Conservation (phyloP, 2,329 filamentous ascomycete species). For the Camptophora hylomeconis region DNA sequence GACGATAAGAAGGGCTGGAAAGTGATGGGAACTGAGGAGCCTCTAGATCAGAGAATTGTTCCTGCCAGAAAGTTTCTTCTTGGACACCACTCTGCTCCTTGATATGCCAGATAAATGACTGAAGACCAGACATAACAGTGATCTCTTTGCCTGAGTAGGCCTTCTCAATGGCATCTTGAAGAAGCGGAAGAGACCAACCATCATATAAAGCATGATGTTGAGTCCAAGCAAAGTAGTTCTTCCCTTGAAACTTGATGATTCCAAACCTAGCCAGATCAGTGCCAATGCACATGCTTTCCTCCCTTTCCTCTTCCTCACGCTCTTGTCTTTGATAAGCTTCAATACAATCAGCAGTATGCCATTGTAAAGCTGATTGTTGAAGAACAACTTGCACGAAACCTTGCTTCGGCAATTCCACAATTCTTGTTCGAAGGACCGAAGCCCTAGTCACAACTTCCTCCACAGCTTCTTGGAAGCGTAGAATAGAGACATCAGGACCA, state of each 20-base stretch:
- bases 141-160: conserved; percentile 18
- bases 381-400: conserved; percentile 30
- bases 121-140: conserved; percentile 23
- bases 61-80: conserved; percentile 35
- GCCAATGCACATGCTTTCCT: conserved; percentile 24
- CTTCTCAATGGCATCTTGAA: conserved; percentile 26
- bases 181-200: conserved; percentile 31
- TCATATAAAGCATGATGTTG: conserved; percentile 42
- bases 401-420: conserved; percentile 26
- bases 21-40: conserved; percentile 38
- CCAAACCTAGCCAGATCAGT: conserved; percentile 23
- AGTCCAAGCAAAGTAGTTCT: conserved; percentile 31
- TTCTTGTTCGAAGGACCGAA: conserved; percentile 37
- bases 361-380: conserved; percentile 18
- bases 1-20: conserved; percentile 34
- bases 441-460: conserved; percentile 31
- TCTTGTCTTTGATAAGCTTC: conserved; percentile 6
- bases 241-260: conserved; percentile 20
- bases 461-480: conserved; percentile 25
- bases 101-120: conserved; percentile 37
- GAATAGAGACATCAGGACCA: conserved; percentile 35
- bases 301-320: conserved; percentile 16
- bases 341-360: conserved; percentile 10
- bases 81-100: conserved; percentile 26
- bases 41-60: conserved; percentile 31